These are phyloP conservation scores for Trypanosoma lewisi DNA, from an alignment of 208 protist genomes.

Conservation along the genomic window DNA sequence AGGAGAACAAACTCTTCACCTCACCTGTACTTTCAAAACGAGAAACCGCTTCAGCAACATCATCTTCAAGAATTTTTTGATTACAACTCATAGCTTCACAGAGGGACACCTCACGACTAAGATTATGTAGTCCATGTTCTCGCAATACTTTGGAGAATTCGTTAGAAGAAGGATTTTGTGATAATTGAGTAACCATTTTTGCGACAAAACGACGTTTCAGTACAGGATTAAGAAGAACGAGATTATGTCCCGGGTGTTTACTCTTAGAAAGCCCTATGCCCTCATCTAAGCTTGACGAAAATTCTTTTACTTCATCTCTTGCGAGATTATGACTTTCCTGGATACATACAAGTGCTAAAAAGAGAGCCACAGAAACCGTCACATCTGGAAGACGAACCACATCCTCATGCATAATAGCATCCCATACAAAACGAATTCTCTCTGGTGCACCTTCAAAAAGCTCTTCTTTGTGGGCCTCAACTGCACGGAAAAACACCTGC, in stretches of 20 bases:
- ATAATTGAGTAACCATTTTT: slow-evolving; percentile 25
- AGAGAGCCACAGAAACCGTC: slow-evolving; percentile 69
- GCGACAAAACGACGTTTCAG: slow-evolving; percentile 48
- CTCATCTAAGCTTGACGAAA: slow-evolving; percentile 38
- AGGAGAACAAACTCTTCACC: slow-evolving; percentile 69
- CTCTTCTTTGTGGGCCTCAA: slow-evolving; percentile 37
- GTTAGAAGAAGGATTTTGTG: slow-evolving; percentile 27
- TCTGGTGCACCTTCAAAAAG: slow-evolving; percentile 36
- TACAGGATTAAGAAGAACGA: slow-evolving; percentile 27
- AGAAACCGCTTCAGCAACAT: slow-evolving; percentile 36
- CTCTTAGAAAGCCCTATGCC: slow-evolving; percentile 21
- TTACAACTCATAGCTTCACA: slow-evolving; percentile 63
- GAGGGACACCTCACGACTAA: slow-evolving; percentile 59
- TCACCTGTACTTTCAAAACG: slow-evolving; percentile 64
- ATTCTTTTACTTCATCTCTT: slow-evolving; percentile 7
- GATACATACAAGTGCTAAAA: slow-evolving; percentile 53
- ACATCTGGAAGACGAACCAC: slow-evolving; percentile 56
- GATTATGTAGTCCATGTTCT: slow-evolving; percentile 32
- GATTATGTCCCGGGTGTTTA: neutral
- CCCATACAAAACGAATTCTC: slow-evolving; percentile 58
- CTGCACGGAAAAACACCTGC: slow-evolving; percentile 61
- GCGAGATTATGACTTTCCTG: slow-evolving; percentile 30
- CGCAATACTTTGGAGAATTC: slow-evolving; percentile 40
- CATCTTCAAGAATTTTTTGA: slow-evolving; percentile 38
- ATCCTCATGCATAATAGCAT: slow-evolving; percentile 66